Evolutionary conservation across 164 flowering plant genomes (phyloP).

Genomic region (Dillenia suffruticosa): DNA sequence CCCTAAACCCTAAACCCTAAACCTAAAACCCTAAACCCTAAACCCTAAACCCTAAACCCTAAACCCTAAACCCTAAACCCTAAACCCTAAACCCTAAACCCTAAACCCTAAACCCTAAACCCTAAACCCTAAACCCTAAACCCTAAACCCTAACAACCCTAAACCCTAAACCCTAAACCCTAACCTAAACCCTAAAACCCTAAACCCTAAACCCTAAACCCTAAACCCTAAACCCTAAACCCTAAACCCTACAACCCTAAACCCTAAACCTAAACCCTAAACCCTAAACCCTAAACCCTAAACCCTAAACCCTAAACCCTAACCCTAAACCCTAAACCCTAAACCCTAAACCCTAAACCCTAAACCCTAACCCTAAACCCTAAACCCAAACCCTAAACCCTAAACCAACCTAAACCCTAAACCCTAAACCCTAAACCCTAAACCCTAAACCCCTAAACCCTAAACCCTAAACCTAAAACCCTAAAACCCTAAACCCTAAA

Average conservation of each 20-base stretch:
- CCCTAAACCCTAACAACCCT: slow-evolving; percentile 1
- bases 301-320: slow-evolving; percentile 4
- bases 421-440: slow-evolving; percentile 10
- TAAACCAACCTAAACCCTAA: too few relatives aligned
- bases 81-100: slow-evolving; percentile 3
- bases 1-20: slow-evolving; percentile 5
- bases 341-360: too few relatives aligned
- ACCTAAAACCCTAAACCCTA: slow-evolving; percentile 2
- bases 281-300: slow-evolving; percentile 3
- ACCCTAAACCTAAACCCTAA: not conserved
- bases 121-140: slow-evolving; percentile 7
- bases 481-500: slow-evolving; percentile 2
- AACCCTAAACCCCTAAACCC: slow-evolving; percentile 10
- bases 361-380: too few relatives aligned
- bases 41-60: slow-evolving; percentile 2
- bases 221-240: slow-evolving; percentile 3
- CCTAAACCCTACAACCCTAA: slow-evolving; percentile 1
- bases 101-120: slow-evolving; percentile 9
- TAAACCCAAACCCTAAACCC: too few relatives aligned
- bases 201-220: slow-evolving; percentile 8
- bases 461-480: slow-evolving; percentile 8
- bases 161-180: too few relatives aligned
- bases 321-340: slow-evolving; percentile 9
- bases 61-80: not conserved
- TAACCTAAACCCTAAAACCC: slow-evolving; percentile 8